phyloP scores from a whole-genome alignment of 23 red algal genomes.

The Gracilariopsis chorda region DNA sequence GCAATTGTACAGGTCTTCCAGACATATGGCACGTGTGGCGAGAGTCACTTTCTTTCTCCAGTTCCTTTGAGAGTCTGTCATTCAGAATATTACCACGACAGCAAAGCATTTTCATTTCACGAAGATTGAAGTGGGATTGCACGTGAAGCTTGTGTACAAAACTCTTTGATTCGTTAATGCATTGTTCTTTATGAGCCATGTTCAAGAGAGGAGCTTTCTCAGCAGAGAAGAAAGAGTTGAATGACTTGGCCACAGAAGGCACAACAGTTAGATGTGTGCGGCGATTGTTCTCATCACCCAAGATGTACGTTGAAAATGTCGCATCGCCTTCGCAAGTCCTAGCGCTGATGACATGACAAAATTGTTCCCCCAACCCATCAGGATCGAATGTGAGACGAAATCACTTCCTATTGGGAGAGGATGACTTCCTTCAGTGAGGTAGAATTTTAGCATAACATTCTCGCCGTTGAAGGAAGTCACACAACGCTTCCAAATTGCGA shows the following conservation, averaged over 20 bases:
- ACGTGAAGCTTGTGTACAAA: constrained; percentile 5
- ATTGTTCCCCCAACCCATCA: not conserved
- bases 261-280: constrained; percentile 4
- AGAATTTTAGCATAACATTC: not conserved
- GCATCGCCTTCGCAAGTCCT: not conserved
- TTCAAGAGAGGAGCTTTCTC: not conserved
- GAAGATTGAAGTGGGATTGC: constrained; percentile 18
- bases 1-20: not conserved
- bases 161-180: not conserved
- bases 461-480: not conserved
- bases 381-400: too few species aligned
- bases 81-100: not conserved
- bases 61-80: too few species aligned
- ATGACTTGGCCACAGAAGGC: not conserved
- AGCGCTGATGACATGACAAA: not conserved
- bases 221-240: not conserved
- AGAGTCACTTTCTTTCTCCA: too few species aligned
- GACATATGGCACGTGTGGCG: too few species aligned
- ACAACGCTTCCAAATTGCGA: not conserved
- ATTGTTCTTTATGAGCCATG: not conserved
- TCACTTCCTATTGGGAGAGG: not conserved
- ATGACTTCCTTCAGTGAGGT: not conserved
- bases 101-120: constrained; percentile 5
- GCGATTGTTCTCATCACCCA: not conserved
- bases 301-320: not conserved